Evolutionary conservation across 73 alveolate genomes (phyloP).

Genomic region (Paramecium caudatum): DNA sequence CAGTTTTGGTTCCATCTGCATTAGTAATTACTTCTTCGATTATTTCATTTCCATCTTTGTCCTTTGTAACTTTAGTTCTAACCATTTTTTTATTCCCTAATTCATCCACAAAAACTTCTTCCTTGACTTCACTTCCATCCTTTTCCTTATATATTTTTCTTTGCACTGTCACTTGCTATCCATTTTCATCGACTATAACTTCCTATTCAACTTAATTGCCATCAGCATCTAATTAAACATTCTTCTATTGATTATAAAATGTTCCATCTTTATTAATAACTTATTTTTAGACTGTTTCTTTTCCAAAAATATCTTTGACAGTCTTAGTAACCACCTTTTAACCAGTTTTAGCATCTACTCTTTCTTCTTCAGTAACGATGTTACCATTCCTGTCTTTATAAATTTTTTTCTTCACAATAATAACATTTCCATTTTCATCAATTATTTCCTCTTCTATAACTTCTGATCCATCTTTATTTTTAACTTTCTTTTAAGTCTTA

Average conservation of each 20-base stretch:
- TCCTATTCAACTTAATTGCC: constrained; percentile 66
- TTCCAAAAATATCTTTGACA: constrained; percentile 66
- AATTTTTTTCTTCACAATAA: constrained; percentile 70
- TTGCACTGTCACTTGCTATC: constrained; percentile 7
- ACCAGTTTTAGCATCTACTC: constrained; percentile 75
- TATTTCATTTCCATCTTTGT: constrained; percentile 72
- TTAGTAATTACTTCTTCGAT: constrained; percentile 61
- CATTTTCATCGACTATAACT: constrained; percentile 51
- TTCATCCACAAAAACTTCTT: constrained; percentile 71
- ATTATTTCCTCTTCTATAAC: constrained; percentile 71
- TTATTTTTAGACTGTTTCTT: constrained; percentile 60
- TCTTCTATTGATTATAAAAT: constrained; percentile 28
- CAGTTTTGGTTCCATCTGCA: constrained; percentile 69
- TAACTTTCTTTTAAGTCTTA: neutral
- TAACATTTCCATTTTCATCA: constrained; percentile 70
- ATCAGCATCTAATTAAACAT: constrained; percentile 68
- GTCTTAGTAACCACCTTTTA: constrained; percentile 62
- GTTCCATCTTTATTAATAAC: constrained; percentile 36
- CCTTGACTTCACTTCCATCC: constrained; percentile 47
- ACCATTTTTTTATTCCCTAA: constrained; percentile 67
- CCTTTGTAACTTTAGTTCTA: constrained; percentile 63
- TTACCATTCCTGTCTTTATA: constrained; percentile 70
- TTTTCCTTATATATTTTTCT: constrained; percentile 56
- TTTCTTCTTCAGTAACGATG: constrained; percentile 66
- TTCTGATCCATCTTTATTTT: constrained; percentile 60